Base-by-base conservation (phyloP, 2,329 filamentous ascomycete species). In the Colletotrichum zoysiae region DNA sequence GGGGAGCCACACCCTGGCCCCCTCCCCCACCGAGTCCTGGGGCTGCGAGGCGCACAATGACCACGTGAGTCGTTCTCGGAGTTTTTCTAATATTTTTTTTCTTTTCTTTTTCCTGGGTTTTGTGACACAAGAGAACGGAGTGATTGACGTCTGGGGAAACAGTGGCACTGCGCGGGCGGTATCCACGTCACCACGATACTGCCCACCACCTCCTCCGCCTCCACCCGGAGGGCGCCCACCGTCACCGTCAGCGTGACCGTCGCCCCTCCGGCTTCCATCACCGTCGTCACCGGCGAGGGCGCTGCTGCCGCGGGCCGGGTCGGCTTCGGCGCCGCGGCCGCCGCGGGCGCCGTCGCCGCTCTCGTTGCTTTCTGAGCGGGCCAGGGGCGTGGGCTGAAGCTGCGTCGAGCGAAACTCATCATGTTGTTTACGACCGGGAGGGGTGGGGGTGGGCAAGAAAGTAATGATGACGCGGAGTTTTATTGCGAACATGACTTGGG, bases 281-380 rank as follows among this genome's bases (percentile, higher is more conserved):
- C 65, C 30, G 53, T 56, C 30, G 53, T 56, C 18, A 62, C 20
- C 14, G 18, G 48, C 26, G 33, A 44, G 42, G 42, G 89, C 90
- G 1, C 92, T 91, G 1, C 92, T 91, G 74, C 82, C 78, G 11
- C 66, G 33, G 73, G 57, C 20, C 67, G 50, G 16, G 71, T 51
- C 2, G 66, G 63, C 0, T 59, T 62, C 40, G 70, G 67, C 5
- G 73, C 71, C 14, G 73, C 65, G 44, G 73, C 68, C n/a, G 51
- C 71, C 18, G 61, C 44, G n/a, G n/a, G n/a, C 11, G 73, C 65
- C 26, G 71, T 58, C 14, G 73, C 61, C 26, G 73, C 65, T 46
- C 38, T 74, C 35, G 58, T 74, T 48, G 73, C 65, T 4, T 5
- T 74, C 26, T 74, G 67, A 71, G 51, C 1, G 2, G 3, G 23